These are phyloP conservation scores for Eremothecium cymbalariae DNA, from an alignment of 1,139 yeast species.

Conservation along the genomic window DNA sequence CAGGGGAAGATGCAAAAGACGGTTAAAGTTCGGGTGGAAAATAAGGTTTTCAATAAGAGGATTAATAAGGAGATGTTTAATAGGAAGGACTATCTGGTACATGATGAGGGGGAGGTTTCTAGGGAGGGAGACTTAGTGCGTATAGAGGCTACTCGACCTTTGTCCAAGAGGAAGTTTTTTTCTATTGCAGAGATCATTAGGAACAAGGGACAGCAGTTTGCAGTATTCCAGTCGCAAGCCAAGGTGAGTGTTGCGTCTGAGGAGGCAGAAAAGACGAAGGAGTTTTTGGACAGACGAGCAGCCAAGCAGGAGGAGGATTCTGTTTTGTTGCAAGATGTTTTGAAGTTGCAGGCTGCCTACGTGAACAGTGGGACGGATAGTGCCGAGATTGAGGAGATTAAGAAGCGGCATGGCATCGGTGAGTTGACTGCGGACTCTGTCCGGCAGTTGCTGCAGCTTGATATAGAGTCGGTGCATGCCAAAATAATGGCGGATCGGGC, in stretches of 20 bases:
- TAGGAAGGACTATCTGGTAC: slow-evolving; percentile 81
- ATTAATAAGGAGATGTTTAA: slow-evolving; percentile 70
- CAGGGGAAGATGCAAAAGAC: slow-evolving; percentile 96
- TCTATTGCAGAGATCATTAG: slow-evolving; percentile 91
- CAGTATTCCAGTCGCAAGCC: slow-evolving; percentile 67
- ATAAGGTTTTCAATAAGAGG: slow-evolving; percentile 55
- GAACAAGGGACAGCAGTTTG: slow-evolving; percentile 88
- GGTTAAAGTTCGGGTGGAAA: slow-evolving; percentile 83
- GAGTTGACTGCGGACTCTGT: slow-evolving; percentile 49
- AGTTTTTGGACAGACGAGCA: slow-evolving; percentile 42
- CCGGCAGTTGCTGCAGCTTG: slow-evolving; percentile 34
- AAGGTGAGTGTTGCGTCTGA: slow-evolving; percentile 55
- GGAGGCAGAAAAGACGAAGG: slow-evolving; percentile 45
- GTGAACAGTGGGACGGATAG: slow-evolving; percentile 26
- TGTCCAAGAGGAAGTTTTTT: slow-evolving; percentile 74
- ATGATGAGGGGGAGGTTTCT: slow-evolving; percentile 86
- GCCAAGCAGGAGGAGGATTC: slow-evolving; percentile 33
- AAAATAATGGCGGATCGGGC: slow-evolving; percentile 25
- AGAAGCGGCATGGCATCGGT: slow-evolving; percentile 44
- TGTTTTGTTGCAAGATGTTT: slow-evolving; percentile 23
- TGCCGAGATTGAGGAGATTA: slow-evolving; percentile 41
- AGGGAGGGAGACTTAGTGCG: slow-evolving; percentile 94
- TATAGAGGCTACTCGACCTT: slow-evolving; percentile 82
- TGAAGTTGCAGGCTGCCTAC: slow-evolving; percentile 30
- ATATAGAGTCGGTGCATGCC: slow-evolving; percentile 35